Conservation (phyloP, 1,284 basidiomycete species). For the Ceratobasidium sp. region DNA sequence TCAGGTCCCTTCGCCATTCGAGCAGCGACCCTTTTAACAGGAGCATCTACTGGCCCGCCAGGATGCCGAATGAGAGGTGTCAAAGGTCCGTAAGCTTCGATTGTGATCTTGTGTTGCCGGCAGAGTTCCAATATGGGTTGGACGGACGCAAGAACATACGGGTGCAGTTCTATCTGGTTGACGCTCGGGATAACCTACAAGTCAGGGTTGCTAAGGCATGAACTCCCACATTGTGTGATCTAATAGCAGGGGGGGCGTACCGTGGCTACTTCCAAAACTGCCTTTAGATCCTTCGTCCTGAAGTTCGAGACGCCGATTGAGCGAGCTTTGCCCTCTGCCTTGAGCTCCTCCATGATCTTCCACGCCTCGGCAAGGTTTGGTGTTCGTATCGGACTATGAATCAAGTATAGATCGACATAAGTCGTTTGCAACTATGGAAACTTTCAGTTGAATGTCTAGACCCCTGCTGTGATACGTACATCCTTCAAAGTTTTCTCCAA, state of each 20-base stretch:
- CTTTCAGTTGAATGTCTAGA: background rate
- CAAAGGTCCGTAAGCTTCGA: slow-evolving; percentile 73
- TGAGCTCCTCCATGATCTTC: slow-evolving; percentile 59
- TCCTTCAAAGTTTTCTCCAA: slow-evolving; percentile 55
- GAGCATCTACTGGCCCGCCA: slow-evolving; percentile 69
- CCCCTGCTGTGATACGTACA: slow-evolving; percentile 47
- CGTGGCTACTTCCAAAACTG: slow-evolving; percentile 66
- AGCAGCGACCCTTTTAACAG: slow-evolving; percentile 66
- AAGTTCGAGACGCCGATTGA: slow-evolving; percentile 90
- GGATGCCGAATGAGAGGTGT: slow-evolving; percentile 64
- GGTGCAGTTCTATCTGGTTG: slow-evolving; percentile 88
- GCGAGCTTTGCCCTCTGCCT: slow-evolving; percentile 57
- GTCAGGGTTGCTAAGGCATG: slow-evolving; percentile 52
- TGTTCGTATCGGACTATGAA: slow-evolving; percentile 57
- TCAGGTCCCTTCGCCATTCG: slow-evolving; percentile 59
- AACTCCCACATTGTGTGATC: slow-evolving; percentile 56
- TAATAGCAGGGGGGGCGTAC: slow-evolving; percentile 52
- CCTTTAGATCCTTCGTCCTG: slow-evolving; percentile 72
- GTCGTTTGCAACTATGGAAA: slow-evolving; percentile 30
- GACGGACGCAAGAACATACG: slow-evolving; percentile 76
- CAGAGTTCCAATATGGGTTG: slow-evolving; percentile 63
- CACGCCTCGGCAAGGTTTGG: slow-evolving; percentile 53
- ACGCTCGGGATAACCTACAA: slow-evolving; percentile 75
- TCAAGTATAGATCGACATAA: slow-evolving; percentile 60
- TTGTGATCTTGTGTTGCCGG: slow-evolving; percentile 72